Base-by-base conservation (phyloP, 768 basidiomycete genomes). In the Macrocybe gigantea region DNA sequence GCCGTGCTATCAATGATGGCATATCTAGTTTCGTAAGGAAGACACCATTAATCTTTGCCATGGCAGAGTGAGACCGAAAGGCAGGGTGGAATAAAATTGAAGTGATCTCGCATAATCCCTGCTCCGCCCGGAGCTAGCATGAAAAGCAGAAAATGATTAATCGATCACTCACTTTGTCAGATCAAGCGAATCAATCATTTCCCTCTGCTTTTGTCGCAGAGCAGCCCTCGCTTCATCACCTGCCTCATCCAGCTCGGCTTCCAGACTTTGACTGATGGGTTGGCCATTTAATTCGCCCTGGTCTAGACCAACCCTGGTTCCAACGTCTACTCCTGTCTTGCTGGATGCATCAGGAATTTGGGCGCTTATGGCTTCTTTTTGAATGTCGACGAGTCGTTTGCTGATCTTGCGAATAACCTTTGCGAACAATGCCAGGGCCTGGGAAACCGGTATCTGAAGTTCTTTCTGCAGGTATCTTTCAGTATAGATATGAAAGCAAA, bases 391-490 rank as follows among this genome's bases (percentile, higher is more conserved):
- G 41, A 97, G 68, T 14, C 74, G 72, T 55, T 85, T 87, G 54
- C 78, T 81, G 53, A 95, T 78, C 66, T 93, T 93, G 45, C 91
- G 82, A 44, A 98, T 69, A 35, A 93, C 72, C 69, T 98, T 98
- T 54, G 83, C 85, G 66, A 99, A 93, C 33, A 97, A 71, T 0
- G 95, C 95, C 6, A 99, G 74, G 2, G 80, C 75, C 63, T 98
- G 95, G 0, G 85, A 85, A 30, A 93, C 88, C 0, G 92, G 87
- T 0, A 98, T 69, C 6, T 81, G 78, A 13, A 98, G 75, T 59
- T 97, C 93, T 14, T 70, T 64, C 88, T 93, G 56, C 37, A 50
- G 15, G 43, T 12, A 44, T 32, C 14, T 40, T 7, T 44, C 13
- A 29, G 12, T 15, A 11, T 37, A 43, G 44, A 13, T 34, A 8